Base-by-base conservation (phyloP, 306 rosid genomes). In the Dryas alaskensis region DNA sequence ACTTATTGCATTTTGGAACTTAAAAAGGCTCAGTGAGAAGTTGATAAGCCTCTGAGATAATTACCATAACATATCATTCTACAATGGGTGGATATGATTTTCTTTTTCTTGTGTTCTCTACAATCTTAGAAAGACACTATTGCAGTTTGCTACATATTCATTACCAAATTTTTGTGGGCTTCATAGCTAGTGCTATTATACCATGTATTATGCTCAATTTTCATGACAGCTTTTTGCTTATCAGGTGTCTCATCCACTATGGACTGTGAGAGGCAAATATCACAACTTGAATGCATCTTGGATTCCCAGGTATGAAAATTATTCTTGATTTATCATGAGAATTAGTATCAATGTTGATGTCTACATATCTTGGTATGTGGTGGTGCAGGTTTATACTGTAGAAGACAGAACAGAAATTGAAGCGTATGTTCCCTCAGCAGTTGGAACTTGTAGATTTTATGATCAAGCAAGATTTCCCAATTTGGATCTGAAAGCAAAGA, bases 381-480 rank as follows among this genome's bases (percentile, higher is more conserved):
- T 40, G 76, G 31, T 80, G 17, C 60, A 93, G 96, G 84, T 91
- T 73, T 88, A 84, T 81, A 75, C 86, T 42, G 66, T 93, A 57
- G 90, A 83, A 84, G 89, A 93, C 80, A 90, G 86, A 79, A 65
- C 82, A 42, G 94, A 89, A 86, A 83, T 93, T 57, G 91, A 89
- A 73, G 53, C 44, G 13, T 73, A 50, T 82, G 80, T 85, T 43
- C 89, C 90, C 44, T 89, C 90, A 57, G 94, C 94, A 58, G 78
- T 79, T 78, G 87, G 88, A 84, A 73, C 75, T 44, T 81, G 79
- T 79, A 84, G 62, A 76, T 86, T 25, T 84, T 89, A 91, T 80
- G 90, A 91, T 63, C 81, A 60, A 74, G 80, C 86, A 46, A 65
- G 31, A 55, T 64, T 58, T 60, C 63, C 80, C 78, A 82, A 76